Base-by-base conservation (phyloP, 176 grass and related monocot genomes). In the Coix lacrymajobi region DNA sequence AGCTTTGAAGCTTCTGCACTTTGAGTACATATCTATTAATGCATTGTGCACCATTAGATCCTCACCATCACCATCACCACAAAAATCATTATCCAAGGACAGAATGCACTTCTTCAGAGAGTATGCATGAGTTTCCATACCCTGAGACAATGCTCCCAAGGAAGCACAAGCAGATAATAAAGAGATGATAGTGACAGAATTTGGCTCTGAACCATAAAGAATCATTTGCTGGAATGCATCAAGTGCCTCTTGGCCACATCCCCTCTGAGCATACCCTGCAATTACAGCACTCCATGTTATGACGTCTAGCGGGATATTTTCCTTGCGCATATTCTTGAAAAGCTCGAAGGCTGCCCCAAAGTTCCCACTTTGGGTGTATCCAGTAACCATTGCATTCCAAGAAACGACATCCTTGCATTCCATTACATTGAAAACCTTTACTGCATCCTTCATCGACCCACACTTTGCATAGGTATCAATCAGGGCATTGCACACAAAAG, bases 1-100 rank as follows among this genome's bases (percentile, higher is more conserved):
- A 71, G 22, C 43, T 73, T 69, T 79, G 66, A 97, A 90, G 54
- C 78, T 90, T 77, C 82, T 81, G 76, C 89, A 97, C 87, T 97
- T 97, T n/a, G 91, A 91, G 87, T 97, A 97, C 94, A 97, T 94
- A 76, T 94, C 94, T 79, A 97, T 90, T 38, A 97, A 84, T 44
- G 91, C 75, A 85, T 97, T 97, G 54, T 90, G 52, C 65, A 97
- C 92, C 85, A 92, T 92, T 48, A 90, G 80, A 82, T 94, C 94
- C 56, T 94, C 89, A 46, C 75, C 28, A 28, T 83, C 57, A 4
- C 81, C 58, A 63, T 64, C 71, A 71, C 84, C 79, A 84, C 68
- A 22, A 69, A 84, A 88, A 75, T 75, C 2, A 70, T 87, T 60
- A 84, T 81, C 75, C 80, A 56, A 74, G 16, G 28, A 83, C 39